Evolutionary conservation across 768 basidiomycete genomes (phyloP).

Genomic region (Lactarius hengduanensis): DNA sequence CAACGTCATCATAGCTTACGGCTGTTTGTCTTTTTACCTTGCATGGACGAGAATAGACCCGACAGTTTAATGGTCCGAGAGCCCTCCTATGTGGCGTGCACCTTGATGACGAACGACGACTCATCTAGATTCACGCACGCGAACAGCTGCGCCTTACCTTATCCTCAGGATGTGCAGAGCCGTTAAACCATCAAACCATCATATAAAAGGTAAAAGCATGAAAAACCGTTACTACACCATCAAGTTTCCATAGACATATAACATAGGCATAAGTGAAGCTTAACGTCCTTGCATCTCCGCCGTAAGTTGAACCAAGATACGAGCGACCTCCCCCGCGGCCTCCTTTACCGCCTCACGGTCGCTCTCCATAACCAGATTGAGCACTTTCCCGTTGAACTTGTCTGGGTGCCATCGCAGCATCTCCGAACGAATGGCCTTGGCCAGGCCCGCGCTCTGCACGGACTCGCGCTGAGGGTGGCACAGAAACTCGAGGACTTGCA

Average conservation of each 20-base stretch:
- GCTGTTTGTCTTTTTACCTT: not conserved
- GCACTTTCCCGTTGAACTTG: slow-evolving; percentile 43
- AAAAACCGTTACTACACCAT: not conserved
- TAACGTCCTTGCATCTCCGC: slow-evolving; percentile 1
- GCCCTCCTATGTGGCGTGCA: not conserved
- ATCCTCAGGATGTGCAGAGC: not conserved
- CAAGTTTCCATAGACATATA: not conserved
- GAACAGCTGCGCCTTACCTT: not conserved
- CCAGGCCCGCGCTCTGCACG: slow-evolving; percentile 35
- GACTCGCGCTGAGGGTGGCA: slow-evolving; percentile 38
- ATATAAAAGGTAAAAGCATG: not conserved
- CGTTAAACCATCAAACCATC: not conserved
- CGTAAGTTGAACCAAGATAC: slow-evolving; percentile 41
- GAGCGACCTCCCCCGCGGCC: slow-evolving; percentile 42
- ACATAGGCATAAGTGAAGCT: not conserved
- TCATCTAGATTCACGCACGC: not conserved
- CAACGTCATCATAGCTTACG: slow-evolving; percentile 14
- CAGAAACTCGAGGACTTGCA: slow-evolving; percentile 41
- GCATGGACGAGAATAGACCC: not conserved
- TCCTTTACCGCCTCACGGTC: slow-evolving; percentile 39
- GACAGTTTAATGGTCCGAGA: not conserved
- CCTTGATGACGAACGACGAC: not conserved
- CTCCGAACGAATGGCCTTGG: slow-evolving; percentile 44
- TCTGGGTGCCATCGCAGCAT: slow-evolving; percentile 57
- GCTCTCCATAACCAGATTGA: slow-evolving; percentile 37